Evolutionary conservation across 768 basidiomycete genomes (phyloP), one percentile per base, ranked within the genome.

Genomic region (Boletus barrowsii): DNA sequence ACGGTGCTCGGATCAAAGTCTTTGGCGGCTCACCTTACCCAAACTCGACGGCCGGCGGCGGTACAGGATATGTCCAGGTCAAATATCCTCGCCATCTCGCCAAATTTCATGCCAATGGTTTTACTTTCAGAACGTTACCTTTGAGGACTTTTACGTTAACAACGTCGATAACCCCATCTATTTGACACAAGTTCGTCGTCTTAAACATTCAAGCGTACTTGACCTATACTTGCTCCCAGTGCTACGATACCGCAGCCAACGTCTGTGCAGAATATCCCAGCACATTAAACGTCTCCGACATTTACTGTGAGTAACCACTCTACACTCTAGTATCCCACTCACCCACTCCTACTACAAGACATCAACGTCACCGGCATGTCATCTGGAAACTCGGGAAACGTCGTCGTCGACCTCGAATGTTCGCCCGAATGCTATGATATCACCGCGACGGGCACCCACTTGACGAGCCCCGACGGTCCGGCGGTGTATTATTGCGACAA

Each of bases 1-100:
- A 80, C 53, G 79, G 78, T 2, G 78, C 77, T 0, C 73, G 77
- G n/a, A 79, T 80, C 69, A 81, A 81, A 63, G 76, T 76, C 5
- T 81, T 79, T 55, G 76, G 76, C 5, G 79, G 77, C 0, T 72
- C 70, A 26, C 74, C 77, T 7, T 63, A 69, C 49, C 67, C 76
- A 2, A 62, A 72, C 53, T 68, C 50, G 62, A 73, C 73, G 3
- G 59, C 70, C 10, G 79, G 78, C 22, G 78, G 78, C 32, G 78
- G 78, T 13, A 66, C 62, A 4, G 76, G 77, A 14, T 75, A 70
- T 46, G 77, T 77, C 37, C 64, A 58, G 69, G 77, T 68, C 44
- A 56, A 56, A 39, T 50, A 0, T 9, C 10, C 7, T n/a, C 9
- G 4, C 10, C 4, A 9, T 37, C 14, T 18, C 42, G 2, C 40